phyloP scores from a whole-genome alignment of 1,284 basidiomycete species.

The Cryptococcus sp. region DNA sequence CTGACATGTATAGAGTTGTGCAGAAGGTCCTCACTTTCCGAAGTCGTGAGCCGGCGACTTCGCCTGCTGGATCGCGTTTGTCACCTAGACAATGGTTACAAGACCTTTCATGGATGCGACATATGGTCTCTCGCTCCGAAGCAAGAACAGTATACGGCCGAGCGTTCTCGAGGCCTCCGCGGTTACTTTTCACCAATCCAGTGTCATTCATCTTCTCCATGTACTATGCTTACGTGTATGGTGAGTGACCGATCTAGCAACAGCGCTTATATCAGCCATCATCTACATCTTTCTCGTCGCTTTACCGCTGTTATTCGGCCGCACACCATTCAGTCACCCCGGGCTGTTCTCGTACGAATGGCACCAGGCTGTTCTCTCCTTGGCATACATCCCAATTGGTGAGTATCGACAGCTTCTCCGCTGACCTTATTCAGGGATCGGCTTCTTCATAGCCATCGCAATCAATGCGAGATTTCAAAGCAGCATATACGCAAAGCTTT shows the following conservation, averaged over 20 bases:
- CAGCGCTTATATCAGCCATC: constrained; percentile 24
- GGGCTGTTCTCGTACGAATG: constrained; percentile 54
- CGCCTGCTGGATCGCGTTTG: constrained; percentile 20
- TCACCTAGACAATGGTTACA: constrained; percentile 25
- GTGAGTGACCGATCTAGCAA: constrained; percentile 29
- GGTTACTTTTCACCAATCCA: constrained; percentile 51
- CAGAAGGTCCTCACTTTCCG: constrained; percentile 39
- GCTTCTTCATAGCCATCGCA: constrained; percentile 49
- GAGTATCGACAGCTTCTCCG: neutral
- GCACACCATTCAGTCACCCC: constrained; percentile 38
- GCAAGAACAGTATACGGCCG: constrained; percentile 30
- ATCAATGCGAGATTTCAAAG: constrained; percentile 53
- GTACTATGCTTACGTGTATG: constrained; percentile 57
- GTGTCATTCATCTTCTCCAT: constrained; percentile 52
- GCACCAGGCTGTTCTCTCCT: constrained; percentile 45
- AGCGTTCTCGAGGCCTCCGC: constrained; percentile 52
- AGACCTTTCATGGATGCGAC: constrained; percentile 39
- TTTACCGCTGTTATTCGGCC: constrained; percentile 53
- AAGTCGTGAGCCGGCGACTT: constrained; percentile 10
- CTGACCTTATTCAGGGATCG: constrained; percentile 41
- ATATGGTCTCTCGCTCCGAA: constrained; percentile 40
- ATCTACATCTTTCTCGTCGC: constrained; percentile 55
- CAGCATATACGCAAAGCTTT: constrained; percentile 51
- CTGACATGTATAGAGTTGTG: constrained; percentile 29
- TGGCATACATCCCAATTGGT: constrained; percentile 54